Conservation (phyloP, 345 rosid genomes). For the Arabis hirsuta region DNA sequence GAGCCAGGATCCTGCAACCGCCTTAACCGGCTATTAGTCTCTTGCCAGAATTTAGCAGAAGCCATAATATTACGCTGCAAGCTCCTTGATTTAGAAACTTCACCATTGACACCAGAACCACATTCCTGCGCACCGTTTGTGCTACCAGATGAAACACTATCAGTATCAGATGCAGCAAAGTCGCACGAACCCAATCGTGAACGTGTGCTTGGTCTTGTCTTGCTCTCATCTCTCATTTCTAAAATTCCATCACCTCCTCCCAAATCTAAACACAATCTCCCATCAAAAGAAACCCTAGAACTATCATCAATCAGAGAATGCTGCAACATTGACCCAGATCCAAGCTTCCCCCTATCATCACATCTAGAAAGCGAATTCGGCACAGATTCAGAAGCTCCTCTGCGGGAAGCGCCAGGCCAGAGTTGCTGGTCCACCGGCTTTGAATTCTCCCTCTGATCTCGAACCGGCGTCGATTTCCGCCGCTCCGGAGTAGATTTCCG, state of each 20-base stretch:
- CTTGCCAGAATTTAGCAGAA: constrained; percentile 95
- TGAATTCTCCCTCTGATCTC: constrained; percentile 70
- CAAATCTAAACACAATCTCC: constrained; percentile 62
- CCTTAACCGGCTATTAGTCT: constrained; percentile 86
- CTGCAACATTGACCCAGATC: constrained; percentile 74
- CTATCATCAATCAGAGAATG: constrained; percentile 64
- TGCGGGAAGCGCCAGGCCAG: constrained; percentile 81
- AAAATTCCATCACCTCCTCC: constrained; percentile 48
- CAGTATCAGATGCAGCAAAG: constrained; percentile 73
- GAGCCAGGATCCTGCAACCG: constrained; percentile 88
- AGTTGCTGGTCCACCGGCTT: constrained; percentile 60
- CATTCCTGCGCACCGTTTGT: constrained; percentile 61
- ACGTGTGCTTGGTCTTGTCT: constrained; percentile 51
- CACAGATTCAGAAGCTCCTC: constrained; percentile 49
- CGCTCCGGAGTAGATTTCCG: constrained; percentile 70
- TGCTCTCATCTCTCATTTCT: constrained; percentile 37
- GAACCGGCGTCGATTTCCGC: constrained; percentile 59
- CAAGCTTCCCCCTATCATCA: constrained; percentile 48
- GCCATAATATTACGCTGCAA: constrained; percentile 51
- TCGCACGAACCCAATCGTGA: constrained; percentile 54
- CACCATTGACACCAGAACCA: constrained; percentile 39
- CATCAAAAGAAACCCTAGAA: constrained; percentile 56
- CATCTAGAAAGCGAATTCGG: constrained; percentile 50
- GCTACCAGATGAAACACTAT: constrained; percentile 80
- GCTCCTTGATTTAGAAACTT: constrained; percentile 49